Evolutionary conservation across 768 basidiomycete genomes (phyloP), one percentile per base, ranked within the genome.

Genomic region (Gelatoporia subvermispora): DNA sequence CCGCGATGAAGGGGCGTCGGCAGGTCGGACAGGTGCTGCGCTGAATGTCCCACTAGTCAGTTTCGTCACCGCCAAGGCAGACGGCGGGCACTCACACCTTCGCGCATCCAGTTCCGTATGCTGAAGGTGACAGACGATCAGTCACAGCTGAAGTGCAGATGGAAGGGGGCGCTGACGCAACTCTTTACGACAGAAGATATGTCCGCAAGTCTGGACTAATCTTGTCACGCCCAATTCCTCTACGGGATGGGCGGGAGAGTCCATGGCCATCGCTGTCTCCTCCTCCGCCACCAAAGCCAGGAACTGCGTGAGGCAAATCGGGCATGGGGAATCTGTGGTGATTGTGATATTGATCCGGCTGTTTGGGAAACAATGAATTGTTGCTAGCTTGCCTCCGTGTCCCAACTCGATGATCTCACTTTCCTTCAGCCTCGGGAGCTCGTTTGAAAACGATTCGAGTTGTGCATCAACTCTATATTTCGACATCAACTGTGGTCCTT

Each of bases 181-280:
- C 88, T 91, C 88, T 70, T 79, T 81, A 56, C 85, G 76, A 62
- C 88, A 91, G 59, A 90, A 91, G n/a, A 85, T 56, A 60, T 92
- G 88, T 3, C 65, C 62, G 50, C 71, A 74, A 1, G 63, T 65
- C 38, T 63, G 37, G 11, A 31, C 43, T 20, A 92, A 66, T 54
- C 71, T 76, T 18, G 86, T 87, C 18, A 90, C 79, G 3, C 89
- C 89, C 1, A 85, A 64, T 34, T 81, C 74, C 52, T 88, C 83
- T n/a, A 71, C 54, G 15, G 85, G 76, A 51, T 84, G 76, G 8
- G 87, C 85, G 3, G 88, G 86, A 1, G 87, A 85, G 58, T 90
- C 87, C 82, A 90, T 85, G 7, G 74, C 88, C 20, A 68, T 58
- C 0, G 85, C 85, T 43, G 74, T 74, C 64, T 92, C 88, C 60